Base-by-base conservation (phyloP, 208 protist species). In the Acanthamoeba castellanii region DNA sequence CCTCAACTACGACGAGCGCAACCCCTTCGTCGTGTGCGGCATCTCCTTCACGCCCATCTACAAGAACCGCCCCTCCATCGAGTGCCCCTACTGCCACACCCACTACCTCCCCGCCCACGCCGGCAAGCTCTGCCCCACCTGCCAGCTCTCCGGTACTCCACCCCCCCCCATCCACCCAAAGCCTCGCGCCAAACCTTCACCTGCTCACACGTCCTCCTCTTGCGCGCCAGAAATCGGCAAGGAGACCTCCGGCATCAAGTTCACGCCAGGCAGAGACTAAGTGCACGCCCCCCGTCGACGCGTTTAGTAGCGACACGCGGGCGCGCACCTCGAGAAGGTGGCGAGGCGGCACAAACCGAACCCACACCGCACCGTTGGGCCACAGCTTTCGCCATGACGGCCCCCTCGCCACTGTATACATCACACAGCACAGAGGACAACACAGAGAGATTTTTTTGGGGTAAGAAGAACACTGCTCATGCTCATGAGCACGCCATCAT, bases 1-100 rank as follows among this genome's bases (percentile, higher is more conserved):
- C 27, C 45, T 99, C 64, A 96, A 99, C 64, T 99, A 99, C 95
- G 98, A 99, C 95, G 98, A 99, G 93, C 98, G 98, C 92, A 99
- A 99, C 96, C 99, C 99, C 27, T 99, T 99, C 95, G 96, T 97
- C 14, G 90, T 99, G 66, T 99, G 98, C 97, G 96, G 95, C 72
- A 18, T 16, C 25, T 93, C 96, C 27, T 97, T 96, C 42, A 95
- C 87, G 47, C 96, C 97, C 59, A 98, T 98, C 81, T 98, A 98
- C 92, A 96, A 95, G 61, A 96, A 96, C 59, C 57, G 57, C 13
- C 57, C 94, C 34, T 59, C 95, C 3, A 76, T 99, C 74, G 93
- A 96, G 42, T 99, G 99, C 97, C 96, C 98, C 61, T 99, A 98
- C 92, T 99, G 99, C 96, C 81, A 93, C 42, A 97, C 98, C 13